Conservation (phyloP, 2,329 filamentous ascomycete species). For the Scolecobasidium constrictum region DNA sequence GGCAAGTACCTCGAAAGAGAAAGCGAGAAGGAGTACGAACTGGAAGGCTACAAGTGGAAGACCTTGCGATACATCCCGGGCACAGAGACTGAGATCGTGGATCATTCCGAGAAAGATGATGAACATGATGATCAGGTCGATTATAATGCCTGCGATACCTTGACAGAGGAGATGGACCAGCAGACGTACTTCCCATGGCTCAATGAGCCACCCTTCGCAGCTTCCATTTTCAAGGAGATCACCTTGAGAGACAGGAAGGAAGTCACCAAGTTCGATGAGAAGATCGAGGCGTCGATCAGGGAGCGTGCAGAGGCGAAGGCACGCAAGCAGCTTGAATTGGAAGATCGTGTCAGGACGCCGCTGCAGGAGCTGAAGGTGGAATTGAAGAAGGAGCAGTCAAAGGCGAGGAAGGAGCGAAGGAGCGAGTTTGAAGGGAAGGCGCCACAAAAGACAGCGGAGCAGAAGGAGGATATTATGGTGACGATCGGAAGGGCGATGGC, state of each 20-base stretch:
- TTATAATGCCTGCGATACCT: not conserved
- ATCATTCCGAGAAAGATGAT: not conserved
- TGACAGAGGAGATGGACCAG: not conserved
- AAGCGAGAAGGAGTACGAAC: not conserved
- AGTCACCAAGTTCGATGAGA: slow-evolving; percentile 1
- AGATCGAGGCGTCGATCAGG: not conserved
- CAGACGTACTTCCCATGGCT: not conserved
- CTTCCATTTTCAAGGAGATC: not conserved
- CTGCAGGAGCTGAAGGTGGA: not conserved
- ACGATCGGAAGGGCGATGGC: not conserved
- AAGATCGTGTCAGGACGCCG: not conserved
- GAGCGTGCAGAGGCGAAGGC: not conserved
- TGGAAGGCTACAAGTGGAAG: not conserved
- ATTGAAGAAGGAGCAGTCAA: not conserved
- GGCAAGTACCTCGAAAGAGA: not conserved
- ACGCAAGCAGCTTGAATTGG: not conserved
- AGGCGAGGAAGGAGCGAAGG: not conserved
- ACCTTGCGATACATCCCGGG: not conserved
- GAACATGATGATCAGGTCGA: not conserved
- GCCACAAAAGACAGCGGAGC: not conserved
- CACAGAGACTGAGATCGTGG: not conserved
- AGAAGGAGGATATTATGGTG: not conserved
- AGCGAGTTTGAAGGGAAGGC: not conserved
- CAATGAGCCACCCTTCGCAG: not conserved
- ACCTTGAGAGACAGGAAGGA: not conserved